phyloP scores from a whole-genome alignment of 257 asterid species.

The Penstemon eatonii region DNA sequence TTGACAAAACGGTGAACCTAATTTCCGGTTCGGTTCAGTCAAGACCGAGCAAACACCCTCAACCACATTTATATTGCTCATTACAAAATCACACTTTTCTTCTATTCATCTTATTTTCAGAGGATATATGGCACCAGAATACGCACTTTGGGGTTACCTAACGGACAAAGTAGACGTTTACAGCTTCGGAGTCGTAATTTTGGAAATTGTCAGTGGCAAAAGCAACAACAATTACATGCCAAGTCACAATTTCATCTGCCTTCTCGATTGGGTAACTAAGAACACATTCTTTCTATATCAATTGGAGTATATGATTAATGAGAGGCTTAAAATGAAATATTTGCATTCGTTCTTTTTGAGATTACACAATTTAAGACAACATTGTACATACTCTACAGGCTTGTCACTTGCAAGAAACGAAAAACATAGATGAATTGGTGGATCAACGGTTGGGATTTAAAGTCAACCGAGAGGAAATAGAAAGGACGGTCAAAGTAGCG shows the following conservation, averaged over 20 bases:
- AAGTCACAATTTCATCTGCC: slow-evolving; percentile 61
- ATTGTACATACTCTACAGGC: slow-evolving; percentile 47
- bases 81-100: not conserved
- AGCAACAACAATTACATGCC: slow-evolving; percentile 79
- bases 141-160: slow-evolving; percentile 85
- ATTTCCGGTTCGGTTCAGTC: too few relatives aligned
- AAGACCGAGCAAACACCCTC: too few relatives aligned
- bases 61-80: not conserved
- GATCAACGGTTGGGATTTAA: slow-evolving; percentile 48
- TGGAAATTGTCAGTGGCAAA: slow-evolving; percentile 82
- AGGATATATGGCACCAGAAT: slow-evolving; percentile 96
- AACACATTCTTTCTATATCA: not conserved
- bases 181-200: slow-evolving; percentile 78
- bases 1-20: too few relatives aligned
- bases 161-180: slow-evolving; percentile 86
- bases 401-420: slow-evolving; percentile 54
- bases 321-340: not conserved
- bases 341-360: not conserved
- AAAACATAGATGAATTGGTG: slow-evolving; percentile 50
- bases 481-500: slow-evolving; percentile 57
- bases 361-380: not conserved
- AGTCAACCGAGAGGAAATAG: slow-evolving; percentile 52
- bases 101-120: slow-evolving; percentile 40
- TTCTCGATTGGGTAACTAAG: slow-evolving; percentile 73
- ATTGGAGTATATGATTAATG: not conserved